Evolutionary conservation across 2,329 filamentous ascomycete species (phyloP), one percentile per base, ranked within the genome.

Genomic region (Fusarium mundagurra): DNA sequence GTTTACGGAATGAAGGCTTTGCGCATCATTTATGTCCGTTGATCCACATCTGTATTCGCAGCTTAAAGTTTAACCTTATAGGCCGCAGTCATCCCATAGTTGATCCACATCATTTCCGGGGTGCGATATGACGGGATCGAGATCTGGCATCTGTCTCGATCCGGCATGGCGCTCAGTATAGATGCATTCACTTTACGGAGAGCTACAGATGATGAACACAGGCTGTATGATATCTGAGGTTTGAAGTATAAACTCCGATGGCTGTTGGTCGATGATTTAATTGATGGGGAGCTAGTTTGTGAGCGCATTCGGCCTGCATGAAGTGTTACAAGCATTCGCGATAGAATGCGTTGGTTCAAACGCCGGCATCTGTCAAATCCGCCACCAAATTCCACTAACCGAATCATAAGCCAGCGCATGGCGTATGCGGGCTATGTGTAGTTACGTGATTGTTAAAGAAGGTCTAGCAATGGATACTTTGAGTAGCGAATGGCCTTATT

Each of bases 181-280:
- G 29, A 47, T 1, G 18, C 10, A 1, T 10, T 36, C 13, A 22
- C 1, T 16, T 22, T 13, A 1, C 5, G 8, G 5, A 17, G 13
- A 7, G n/a, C 4, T 22, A 14, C 5, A 13, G 11, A 33, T 2
- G 6, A 10, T 8, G 7, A 4, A 18, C 10, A 24, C 0, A 9
- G 31, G 53, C 11, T 8, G 2, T 14, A 8, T 33, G 20, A 57
- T 29, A 18, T 18, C 17, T 6, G 11, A 18, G 8, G 3, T 9
- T 20, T 14, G 29, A 12, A 17, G 3, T 12, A 18, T 2, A 11
- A 2, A 33, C 7, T 50, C 9, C 6, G 11, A 22, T 18, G 2
- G 8, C 0, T 33, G 20, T 34, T 24, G 3, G 11, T 11, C 22
- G 6, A 13, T 11, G 4, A 11, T 22, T 1, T 36, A 18, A 14